Percentiles rank a stretch among this genome's conserved stretches.
Conservation (phyloP, 495 filamentous ascomycete species). For the Copromyces sp. region DNA sequence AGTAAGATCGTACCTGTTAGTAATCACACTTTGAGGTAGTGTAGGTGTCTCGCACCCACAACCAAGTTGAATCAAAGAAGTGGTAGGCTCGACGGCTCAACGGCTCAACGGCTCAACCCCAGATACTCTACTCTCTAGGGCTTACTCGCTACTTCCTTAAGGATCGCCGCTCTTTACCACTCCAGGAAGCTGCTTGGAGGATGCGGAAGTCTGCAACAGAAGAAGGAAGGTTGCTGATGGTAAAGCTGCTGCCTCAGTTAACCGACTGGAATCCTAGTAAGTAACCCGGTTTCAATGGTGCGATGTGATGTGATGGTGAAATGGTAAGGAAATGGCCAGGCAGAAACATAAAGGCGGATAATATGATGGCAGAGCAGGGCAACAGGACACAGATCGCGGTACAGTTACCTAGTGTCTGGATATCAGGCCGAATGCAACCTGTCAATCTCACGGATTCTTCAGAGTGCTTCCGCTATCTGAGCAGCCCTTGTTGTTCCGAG, state of each 20-base stretch:
- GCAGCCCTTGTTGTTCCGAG: neutral
- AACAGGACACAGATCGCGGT: neutral
- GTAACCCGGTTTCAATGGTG: neutral
- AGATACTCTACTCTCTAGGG: neutral
- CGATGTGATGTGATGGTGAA: neutral
- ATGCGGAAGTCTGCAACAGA: neutral
- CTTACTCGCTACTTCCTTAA: neutral
- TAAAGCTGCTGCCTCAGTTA: neutral
- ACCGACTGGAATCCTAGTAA: neutral
- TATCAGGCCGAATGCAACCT: neutral
- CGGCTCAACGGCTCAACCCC: neutral
- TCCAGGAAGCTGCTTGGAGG: neutral
- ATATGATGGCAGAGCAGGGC: neutral
- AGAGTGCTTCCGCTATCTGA: neutral
- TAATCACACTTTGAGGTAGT: neutral
- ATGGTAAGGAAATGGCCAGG: neutral
- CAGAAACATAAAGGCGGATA: neutral
- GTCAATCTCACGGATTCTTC: neutral
- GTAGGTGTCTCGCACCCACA: too few relatives aligned
- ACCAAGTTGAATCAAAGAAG: too few relatives aligned
- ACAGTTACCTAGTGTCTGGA: too few relatives aligned
- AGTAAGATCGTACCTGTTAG: neutral
- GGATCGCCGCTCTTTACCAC: neutral
- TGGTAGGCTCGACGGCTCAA: too few relatives aligned
- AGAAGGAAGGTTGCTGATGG: neutral